phyloP scores from a whole-genome alignment of 2,329 filamentous ascomycete genomes.

The Colletotrichum sp. region DNA sequence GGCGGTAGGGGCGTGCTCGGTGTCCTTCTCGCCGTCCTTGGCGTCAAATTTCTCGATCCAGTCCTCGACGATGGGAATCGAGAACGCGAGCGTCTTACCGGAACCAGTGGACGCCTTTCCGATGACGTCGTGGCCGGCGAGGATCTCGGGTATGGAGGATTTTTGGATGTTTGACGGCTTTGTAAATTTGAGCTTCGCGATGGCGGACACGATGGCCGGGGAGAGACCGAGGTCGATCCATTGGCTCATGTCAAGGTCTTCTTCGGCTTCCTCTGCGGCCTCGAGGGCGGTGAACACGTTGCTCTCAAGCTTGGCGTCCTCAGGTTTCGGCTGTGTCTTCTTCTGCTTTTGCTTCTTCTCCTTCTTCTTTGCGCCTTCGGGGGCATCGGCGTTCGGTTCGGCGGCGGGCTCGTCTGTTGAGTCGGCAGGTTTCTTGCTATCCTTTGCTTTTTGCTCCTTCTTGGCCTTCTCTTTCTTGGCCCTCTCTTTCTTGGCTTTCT shows the following conservation, averaged over 20 bases:
- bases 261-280: conserved; percentile 55
- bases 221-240: conserved; percentile 82
- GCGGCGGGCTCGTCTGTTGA: not conserved
- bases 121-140: conserved; percentile 87
- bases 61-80: conserved; percentile 87
- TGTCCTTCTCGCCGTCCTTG: conserved; percentile 28
- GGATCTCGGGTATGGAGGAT: conserved; percentile 79
- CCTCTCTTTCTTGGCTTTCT: conserved; percentile 32
- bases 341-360: conserved; percentile 31
- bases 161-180: conserved; percentile 84
- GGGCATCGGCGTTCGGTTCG: not conserved
- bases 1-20: conserved; percentile 64
- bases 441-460: conserved; percentile 32
- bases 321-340: conserved; percentile 31
- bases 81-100: conserved; percentile 94
- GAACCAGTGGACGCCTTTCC: conserved; percentile 97
- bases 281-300: conserved; percentile 63
- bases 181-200: conserved; percentile 80
- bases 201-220: conserved; percentile 70
- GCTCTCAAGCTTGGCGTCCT: conserved; percentile 46
- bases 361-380: conserved; percentile 30
- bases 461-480: conserved; percentile 29
- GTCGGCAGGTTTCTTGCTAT: conserved; percentile 12
- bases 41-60: conserved; percentile 62
- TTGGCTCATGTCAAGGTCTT: conserved; percentile 74